Base-by-base conservation (phyloP, 345 rosid species). In the Euphorbia lathyris region DNA sequence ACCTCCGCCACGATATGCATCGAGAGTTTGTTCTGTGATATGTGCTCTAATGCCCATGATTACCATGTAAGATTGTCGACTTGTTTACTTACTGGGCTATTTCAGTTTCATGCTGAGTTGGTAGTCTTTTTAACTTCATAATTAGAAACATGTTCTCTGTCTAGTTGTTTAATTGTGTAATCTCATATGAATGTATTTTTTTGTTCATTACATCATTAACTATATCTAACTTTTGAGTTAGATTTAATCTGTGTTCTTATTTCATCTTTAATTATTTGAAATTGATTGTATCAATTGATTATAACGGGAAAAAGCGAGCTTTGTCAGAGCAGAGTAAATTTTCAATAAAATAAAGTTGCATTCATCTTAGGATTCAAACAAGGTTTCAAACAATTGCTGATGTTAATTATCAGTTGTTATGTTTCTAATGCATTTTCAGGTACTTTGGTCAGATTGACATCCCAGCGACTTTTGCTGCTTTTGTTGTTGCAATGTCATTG, bases 1-100 rank as follows among this genome's bases (percentile, higher is more conserved):
- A 0, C 97, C 98, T 63, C 97, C 97, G 65, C 98, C 98, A 50
- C 89, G 89, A 81, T 94, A 87, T 75, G 90, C 87, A 48, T 91
- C 96, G 32, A 84, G 92, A 43, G 89, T 88, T 81, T 94, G 95
- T 82, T 88, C 95, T 1, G 87, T 91, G 67, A 82, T 94, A 58
- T 94, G 95, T 56, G 81, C 95, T 55, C 72, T 90, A 74, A 88
- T 94, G 95, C 98, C 98, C 0, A 34, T 86, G 58, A 80, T 91
- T 74, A 91, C 98, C 59, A 73, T 90, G 97, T 94, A 84, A 86
- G 93, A 78, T 76, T 25, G 12, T 17, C 23, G n/a, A 69, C 48
- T 7, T 32, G 38, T 63, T 67, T 17, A 5, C 16, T 58, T 32
- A 17, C 29, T 30, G 20, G 7, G 25, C 23, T n/a, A 19, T 19